Evolutionary conservation across 2,329 filamentous ascomycete species (phyloP).

Genomic region (Alternaria incomplexa): DNA sequence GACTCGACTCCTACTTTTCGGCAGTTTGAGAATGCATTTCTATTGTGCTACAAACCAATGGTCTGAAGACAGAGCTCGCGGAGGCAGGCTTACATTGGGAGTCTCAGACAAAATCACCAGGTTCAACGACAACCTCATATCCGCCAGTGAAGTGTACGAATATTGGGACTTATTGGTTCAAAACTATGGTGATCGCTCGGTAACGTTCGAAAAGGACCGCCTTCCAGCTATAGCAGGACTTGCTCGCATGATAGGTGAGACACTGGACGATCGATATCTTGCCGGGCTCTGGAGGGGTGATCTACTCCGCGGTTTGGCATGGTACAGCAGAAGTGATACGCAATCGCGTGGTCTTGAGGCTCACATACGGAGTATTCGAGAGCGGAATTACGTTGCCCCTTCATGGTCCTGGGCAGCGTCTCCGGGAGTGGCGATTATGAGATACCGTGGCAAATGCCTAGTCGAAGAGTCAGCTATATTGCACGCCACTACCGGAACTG

Average conservation of each 20-base stretch:
- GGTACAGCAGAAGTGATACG: rapidly evolving
- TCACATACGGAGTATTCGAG: background rate
- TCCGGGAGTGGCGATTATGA: too few relatives aligned
- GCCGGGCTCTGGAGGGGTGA: background rate
- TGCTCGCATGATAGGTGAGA: background rate
- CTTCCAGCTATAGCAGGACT: background rate
- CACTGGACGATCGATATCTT: background rate
- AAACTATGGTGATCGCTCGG: background rate
- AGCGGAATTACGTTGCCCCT: background rate
- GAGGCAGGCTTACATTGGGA: too few relatives aligned
- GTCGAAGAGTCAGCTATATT: background rate
- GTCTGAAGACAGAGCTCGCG: too few relatives aligned
- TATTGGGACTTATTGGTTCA: background rate
- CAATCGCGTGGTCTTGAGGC: rapidly evolving
- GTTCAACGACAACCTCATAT: rapidly evolving
- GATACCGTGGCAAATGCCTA: too few relatives aligned
- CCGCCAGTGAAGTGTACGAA: background rate
- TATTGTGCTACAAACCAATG: too few relatives aligned
- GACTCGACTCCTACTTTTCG: too few relatives aligned
- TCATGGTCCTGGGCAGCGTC: background rate
- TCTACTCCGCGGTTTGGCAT: too few relatives aligned
- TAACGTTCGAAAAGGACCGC: background rate
- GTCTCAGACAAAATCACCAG: background rate
- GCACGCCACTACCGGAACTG: rapidly evolving
- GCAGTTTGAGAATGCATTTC: too few relatives aligned